Evolutionary conservation across 805 yeast species (phyloP).

Genomic region (Metschnikowia kunwiensis): DNA sequence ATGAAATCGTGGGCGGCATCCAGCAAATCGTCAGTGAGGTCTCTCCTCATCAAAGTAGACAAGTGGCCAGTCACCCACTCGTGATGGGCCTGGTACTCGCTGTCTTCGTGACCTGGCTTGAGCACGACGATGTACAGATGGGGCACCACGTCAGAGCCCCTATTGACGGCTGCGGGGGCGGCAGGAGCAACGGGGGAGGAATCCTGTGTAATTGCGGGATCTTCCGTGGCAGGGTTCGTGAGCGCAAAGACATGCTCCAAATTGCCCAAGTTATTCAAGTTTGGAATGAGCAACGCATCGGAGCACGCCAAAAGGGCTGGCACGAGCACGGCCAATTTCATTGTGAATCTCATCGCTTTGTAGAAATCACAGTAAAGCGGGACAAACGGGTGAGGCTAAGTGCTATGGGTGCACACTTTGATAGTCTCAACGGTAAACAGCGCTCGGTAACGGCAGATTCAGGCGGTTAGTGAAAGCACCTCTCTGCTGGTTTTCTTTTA

Average conservation of each 20-base stretch:
- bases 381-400: no score
- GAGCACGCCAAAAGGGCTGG: slow-evolving; percentile 9
- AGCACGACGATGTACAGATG: slow-evolving; percentile 19
- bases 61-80: slow-evolving; percentile 13
- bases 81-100: slow-evolving; percentile 11
- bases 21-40: slow-evolving; percentile 19
- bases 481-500: no score
- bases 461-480: no score
- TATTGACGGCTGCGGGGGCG: background rate
- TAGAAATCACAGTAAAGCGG: no score
- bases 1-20: slow-evolving; percentile 12
- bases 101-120: slow-evolving; percentile 12
- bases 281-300: slow-evolving; percentile 14
- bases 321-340: slow-evolving; percentile 5
- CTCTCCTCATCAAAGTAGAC: slow-evolving; percentile 18
- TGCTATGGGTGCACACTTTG: no score
- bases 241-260: slow-evolving; percentile 10
- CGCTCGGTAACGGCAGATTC: no score
- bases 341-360: no score
- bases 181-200: background rate
- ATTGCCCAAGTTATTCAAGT: slow-evolving; percentile 11
- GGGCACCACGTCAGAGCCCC: slow-evolving; percentile 5
- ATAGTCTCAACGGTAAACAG: no score
- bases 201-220: background rate
- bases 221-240: background rate